Percentiles rank a stretch among this genome's conserved stretches.
These are phyloP conservation scores for Schwanniomyces pseudopolymorphus DNA, from an alignment of 805 yeast genomes.

Conservation along the genomic window DNA sequence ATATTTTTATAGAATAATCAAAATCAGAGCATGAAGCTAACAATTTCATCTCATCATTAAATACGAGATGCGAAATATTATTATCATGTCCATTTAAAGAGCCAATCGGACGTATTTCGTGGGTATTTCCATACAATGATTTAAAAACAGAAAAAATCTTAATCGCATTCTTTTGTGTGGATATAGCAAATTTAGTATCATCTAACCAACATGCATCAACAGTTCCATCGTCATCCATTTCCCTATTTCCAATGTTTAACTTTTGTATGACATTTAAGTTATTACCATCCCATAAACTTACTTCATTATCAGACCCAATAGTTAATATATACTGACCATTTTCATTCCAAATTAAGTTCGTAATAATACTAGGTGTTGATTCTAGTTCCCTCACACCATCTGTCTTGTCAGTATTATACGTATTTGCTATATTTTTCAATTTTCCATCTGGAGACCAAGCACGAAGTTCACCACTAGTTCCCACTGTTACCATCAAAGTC, in stretches of 20 bases:
- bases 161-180: conserved; percentile 57
- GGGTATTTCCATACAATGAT: conserved; percentile 8
- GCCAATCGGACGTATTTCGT: conserved; percentile 26
- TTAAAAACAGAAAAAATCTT: conserved; percentile 47
- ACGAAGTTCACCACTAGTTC: conserved; percentile 69
- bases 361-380: conserved; percentile 38
- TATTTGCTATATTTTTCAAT: conserved; percentile 47
- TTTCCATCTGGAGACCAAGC: conserved; percentile 78
- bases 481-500: conserved; percentile 57
- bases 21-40: conserved; percentile 72
- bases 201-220: conserved; percentile 76
- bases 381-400: neutral
- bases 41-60: conserved; percentile 50
- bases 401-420: conserved; percentile 8
- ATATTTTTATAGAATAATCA: conserved; percentile 68
- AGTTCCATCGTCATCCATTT: neutral
- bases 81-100: conserved; percentile 60
- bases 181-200: conserved; percentile 64
- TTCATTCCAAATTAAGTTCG: conserved; percentile 60
- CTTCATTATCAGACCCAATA: conserved; percentile 46
- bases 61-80: conserved; percentile 54
- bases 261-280: conserved; percentile 34
- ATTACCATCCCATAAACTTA: conserved; percentile 64
- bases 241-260: conserved; percentile 14
- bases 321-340: conserved; percentile 56